phyloP scores from a whole-genome alignment of 1,139 yeast species.

The Tardiomyces digboiensis region DNA sequence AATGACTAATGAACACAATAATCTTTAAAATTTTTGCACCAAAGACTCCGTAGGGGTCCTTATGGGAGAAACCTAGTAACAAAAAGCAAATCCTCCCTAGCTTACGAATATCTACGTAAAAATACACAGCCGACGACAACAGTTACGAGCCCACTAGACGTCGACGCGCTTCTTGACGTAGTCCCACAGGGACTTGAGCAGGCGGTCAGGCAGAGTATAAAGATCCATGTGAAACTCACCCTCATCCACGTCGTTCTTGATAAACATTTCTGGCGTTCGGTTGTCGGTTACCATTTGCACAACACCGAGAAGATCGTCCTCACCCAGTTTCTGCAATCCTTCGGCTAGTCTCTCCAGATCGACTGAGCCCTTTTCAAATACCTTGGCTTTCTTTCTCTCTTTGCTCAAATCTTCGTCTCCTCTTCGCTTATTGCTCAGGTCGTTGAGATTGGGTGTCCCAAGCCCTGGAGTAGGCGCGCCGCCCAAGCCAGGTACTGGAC shows the following conservation, averaged over 20 bases:
- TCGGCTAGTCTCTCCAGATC: constrained; percentile 89
- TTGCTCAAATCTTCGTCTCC: constrained; percentile 24
- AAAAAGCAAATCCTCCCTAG: too few relatives aligned
- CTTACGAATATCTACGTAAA: neutral
- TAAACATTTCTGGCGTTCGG: constrained; percentile 91
- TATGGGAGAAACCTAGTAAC: too few relatives aligned
- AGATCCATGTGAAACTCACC: constrained; percentile 98
- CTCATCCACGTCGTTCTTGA: constrained; percentile 90
- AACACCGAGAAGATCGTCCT: constrained; percentile 88
- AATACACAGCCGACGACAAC: neutral
- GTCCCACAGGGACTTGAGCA: constrained; percentile 91
- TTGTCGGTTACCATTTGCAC: constrained; percentile 98
- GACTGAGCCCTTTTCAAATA: constrained; percentile 46
- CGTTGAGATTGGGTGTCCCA: constrained; percentile 12
- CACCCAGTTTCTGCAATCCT: constrained; percentile 78
- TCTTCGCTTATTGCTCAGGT: constrained; percentile 34
- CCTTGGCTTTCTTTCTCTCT: constrained; percentile 45
- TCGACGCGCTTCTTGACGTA: constrained; percentile 56
- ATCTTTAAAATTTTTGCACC: too few relatives aligned
- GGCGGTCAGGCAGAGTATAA: constrained; percentile 85
- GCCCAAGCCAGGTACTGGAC: constrained; percentile 52
- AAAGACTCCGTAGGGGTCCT: too few relatives aligned
- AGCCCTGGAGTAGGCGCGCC: constrained; percentile 17
- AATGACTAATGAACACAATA: too few relatives aligned
- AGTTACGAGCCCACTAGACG: constrained; percentile 8